Evolutionary conservation across 2,329 filamentous ascomycete species (phyloP).

Genomic region (Aspergillus costaricaensis): DNA sequence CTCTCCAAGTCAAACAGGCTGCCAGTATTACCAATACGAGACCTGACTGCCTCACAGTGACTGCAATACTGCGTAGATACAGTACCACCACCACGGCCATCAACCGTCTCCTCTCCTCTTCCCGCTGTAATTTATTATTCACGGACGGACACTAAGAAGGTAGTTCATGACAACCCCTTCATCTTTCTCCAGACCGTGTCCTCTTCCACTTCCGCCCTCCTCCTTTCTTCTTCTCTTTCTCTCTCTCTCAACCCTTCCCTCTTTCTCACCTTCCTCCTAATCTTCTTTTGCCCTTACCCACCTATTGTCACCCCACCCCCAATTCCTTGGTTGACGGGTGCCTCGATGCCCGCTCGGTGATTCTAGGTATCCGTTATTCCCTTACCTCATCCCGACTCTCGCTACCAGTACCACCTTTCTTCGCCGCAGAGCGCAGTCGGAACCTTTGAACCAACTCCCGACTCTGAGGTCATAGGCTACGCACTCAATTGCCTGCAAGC

Average conservation of each 20-base stretch:
- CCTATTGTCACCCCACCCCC: slow-evolving; percentile 9
- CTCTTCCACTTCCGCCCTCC: slow-evolving; percentile 14
- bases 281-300: slow-evolving; percentile 1
- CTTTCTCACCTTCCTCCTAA: background rate
- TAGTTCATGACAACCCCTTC: slow-evolving; percentile 13
- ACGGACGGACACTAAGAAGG: slow-evolving; percentile 8
- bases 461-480: slow-evolving; percentile 5
- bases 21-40: slow-evolving; percentile 5
- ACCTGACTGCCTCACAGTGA: background rate
- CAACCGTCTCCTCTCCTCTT: background rate
- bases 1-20: background rate
- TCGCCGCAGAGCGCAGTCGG: slow-evolving; percentile 9
- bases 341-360: slow-evolving; percentile 25
- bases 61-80: background rate
- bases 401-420: slow-evolving; percentile 8
- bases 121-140: slow-evolving; percentile 15
- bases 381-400: slow-evolving; percentile 1
- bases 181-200: slow-evolving; percentile 19
- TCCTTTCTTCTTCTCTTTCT: slow-evolving; percentile 1
- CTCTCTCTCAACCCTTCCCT: background rate
- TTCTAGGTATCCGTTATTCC: slow-evolving; percentile 9
- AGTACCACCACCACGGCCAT: background rate
- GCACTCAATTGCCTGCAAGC: background rate
- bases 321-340: slow-evolving; percentile 15
- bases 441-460: background rate